Base-by-base conservation (phyloP, 2,329 filamentous ascomycete species). In the Ophiognomonia clavigignenti-juglandacearum region DNA sequence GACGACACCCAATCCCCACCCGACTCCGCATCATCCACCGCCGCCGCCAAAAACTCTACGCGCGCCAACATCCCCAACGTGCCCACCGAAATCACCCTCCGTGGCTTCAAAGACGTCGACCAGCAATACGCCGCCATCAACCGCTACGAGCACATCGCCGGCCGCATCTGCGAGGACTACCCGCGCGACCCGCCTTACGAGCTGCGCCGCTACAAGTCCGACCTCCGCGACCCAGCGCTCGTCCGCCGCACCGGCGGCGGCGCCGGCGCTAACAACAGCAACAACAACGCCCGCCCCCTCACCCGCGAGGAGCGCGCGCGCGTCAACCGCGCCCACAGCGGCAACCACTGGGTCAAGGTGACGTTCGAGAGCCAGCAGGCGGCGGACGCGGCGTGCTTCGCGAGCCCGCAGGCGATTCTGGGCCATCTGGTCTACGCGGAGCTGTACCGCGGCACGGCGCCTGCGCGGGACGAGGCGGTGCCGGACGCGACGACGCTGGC, bases 111-210 rank as follows among this genome's bases (percentile, higher is more conserved):
- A 46, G 77, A 75, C 14, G 63, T 72, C 2, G 64, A 80, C 64
- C 70, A 83, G 67, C 75, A 89, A 72, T 96, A 93, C 77, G 89
- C 91, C 23, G 90, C 90, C 27, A 84, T 97, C 57, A 83, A 86
- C 56, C 88, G 88, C 67, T 97, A 86, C 69, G 92, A 96, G 70
- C 80, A 84, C 51, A 82, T 95, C 35, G 92, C 88, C 6, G 91
- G 91, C 22, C 71, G 81, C 53, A 88, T 96, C 62, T 91, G 91
- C 66, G 92, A 97, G 69, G 91, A 96, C 67, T 97, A 97, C 66
- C 82, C 90, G 8, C 83, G 92, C 53, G 83, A 87, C 54, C 85
- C 92, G n/a, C 86, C 88, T 3, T 74, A 81, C 47, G 77, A 83
- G 53, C 78, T 80, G 60, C 74, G 77, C 48, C 77, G 85, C 48